Conservation (phyloP, 2,329 filamentous ascomycete genomes). For the Septoria petroselini region DNA sequence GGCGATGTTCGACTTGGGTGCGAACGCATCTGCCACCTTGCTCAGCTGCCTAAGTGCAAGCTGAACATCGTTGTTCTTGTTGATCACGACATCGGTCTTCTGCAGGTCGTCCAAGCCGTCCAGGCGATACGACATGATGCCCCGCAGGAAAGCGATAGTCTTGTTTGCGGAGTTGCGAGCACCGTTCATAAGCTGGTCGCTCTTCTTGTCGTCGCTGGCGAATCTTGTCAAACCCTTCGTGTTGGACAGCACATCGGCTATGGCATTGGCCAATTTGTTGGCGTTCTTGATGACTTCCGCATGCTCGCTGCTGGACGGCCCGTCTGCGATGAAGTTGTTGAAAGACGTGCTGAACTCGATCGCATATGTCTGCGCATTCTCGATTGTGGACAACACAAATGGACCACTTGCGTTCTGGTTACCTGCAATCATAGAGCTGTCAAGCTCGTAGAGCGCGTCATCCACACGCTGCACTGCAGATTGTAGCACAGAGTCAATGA, state of each 20-base stretch:
- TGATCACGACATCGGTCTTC: conserved; percentile 96
- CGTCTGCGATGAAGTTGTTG: conserved; percentile 97
- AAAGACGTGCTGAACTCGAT: conserved; percentile 98
- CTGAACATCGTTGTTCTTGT: conserved; percentile 94
- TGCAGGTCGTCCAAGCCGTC: conserved; percentile 86
- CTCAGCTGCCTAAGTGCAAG: conserved; percentile 90
- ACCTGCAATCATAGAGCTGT: conserved; percentile 96
- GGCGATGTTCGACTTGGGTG: conserved; percentile 80
- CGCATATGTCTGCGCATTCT: conserved; percentile 89
- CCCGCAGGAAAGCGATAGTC: conserved; percentile 91
- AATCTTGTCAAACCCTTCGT: conserved; percentile 92
- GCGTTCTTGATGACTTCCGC: conserved; percentile 90
- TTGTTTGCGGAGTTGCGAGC: conserved; percentile 80
- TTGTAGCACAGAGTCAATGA: conserved; percentile 94
- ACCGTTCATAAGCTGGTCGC: conserved; percentile 76
- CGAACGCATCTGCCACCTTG: conserved; percentile 88
- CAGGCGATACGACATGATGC: conserved; percentile 87
- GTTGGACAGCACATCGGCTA: conserved; percentile 92
- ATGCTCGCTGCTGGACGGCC: conserved; percentile 76
- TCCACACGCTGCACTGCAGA: conserved; percentile 90
- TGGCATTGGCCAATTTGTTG: conserved; percentile 82
- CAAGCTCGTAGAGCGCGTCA: conserved; percentile 92
- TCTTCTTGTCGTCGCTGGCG: conserved; percentile 92
- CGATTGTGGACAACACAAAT: conserved; percentile 93
- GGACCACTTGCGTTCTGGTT: conserved; percentile 96